Evolutionary conservation across 78 protist genomes (phyloP), one percentile per base, ranked within the genome.

Genomic region (Guillardia theta): DNA sequence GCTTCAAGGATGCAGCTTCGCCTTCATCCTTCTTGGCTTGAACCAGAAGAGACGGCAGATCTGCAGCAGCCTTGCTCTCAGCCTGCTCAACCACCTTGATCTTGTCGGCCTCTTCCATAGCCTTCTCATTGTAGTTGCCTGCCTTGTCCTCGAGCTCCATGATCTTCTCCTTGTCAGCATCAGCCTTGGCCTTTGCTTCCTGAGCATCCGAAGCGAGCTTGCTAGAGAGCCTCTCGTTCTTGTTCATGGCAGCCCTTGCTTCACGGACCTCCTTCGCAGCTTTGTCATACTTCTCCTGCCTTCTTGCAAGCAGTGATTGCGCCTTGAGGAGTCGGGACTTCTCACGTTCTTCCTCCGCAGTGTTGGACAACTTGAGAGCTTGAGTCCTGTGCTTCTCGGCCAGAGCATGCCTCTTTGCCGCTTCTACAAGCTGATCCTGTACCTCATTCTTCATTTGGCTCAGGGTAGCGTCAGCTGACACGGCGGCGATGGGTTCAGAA

Each of bases 101-200:
- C 90, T 6, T 44, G 90, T 37, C 48, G 22, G 45, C 47, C 90
- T 78, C 90, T 48, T 43, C 50, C 10, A 22, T 8, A 4, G 53
- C 90, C 90, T 78, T 78, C 90, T 78, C 50, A 43, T 37, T 21
- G 41, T 44, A n/a, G 21, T 45, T 43, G 1, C 43, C 90, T 0
- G 90, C 90, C 48, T 36, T 78, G 90, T 43, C 48, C 90, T 78
- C 50, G 18, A 78, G 90, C 90, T 37, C 33, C 48, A 78, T 37
- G 33, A 78, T n/a, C 18, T 78, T n/a, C 48, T 78, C 90, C 90
- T 78, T 78, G 30, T 15, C 50, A 18, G 39, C 48, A 30, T 78
- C 90, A 24, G 83, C 83, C 0, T 10, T 22, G 83, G 46, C 36
- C 36, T 22, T 12, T 4, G n/a, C 83, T 43, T 24, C 22, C 36